phyloP scores from a whole-genome alignment of 2,329 filamentous ascomycete genomes.

The Epichloe sp. region DNA sequence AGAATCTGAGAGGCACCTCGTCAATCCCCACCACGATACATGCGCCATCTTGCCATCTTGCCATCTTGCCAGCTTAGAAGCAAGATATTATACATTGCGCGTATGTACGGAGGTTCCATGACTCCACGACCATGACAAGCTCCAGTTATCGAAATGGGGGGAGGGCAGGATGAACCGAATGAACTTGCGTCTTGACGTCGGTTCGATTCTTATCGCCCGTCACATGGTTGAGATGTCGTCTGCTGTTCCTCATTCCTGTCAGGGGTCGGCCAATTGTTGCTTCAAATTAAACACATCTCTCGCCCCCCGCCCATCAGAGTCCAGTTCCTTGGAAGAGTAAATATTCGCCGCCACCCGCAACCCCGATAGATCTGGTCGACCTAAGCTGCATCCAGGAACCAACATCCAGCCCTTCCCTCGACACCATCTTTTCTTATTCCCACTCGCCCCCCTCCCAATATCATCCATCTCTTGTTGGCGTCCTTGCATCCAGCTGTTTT shows the following conservation, averaged over 20 bases:
- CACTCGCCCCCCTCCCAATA: neutral
- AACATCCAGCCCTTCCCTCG: neutral
- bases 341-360: conserved; percentile 6
- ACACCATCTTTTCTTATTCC: neutral
- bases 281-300: conserved; percentile 9
- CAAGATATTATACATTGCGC: conserved; percentile 1
- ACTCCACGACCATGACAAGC: neutral
- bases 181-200: conserved; percentile 4
- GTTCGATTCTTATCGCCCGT: conserved; percentile 5
- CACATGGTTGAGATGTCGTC: conserved; percentile 5
- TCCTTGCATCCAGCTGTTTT: neutral
- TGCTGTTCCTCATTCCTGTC: conserved; percentile 2
- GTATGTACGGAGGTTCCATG: conserved; percentile 5
- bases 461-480: neutral
- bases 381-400: conserved; percentile 6
- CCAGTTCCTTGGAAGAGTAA: conserved; percentile 4
- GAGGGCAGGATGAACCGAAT: neutral
- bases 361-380: conserved; percentile 5
- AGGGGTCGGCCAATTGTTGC: conserved; percentile 4
- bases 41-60: conserved; percentile 6
- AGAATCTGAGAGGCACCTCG: conserved; percentile 10
- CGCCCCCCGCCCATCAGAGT: conserved; percentile 8
- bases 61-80: conserved; percentile 8
- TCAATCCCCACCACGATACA: conserved; percentile 7
- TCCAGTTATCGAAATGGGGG: conserved; percentile 4